Base-by-base conservation (phyloP, 106 monocot species). In the Cymbidium sinense region DNA sequence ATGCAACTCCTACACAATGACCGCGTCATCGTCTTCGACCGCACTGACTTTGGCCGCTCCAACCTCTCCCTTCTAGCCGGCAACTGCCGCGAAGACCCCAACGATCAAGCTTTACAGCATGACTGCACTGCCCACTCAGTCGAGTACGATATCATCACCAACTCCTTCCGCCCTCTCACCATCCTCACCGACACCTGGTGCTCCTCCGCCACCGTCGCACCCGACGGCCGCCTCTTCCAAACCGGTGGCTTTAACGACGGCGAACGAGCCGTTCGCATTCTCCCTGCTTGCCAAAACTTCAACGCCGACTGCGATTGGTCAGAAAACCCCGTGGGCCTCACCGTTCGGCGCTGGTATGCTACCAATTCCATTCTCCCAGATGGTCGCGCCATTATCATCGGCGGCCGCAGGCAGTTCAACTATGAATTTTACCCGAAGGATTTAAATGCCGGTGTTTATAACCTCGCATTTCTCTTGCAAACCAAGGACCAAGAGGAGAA, bases 291-390 rank as follows among this genome's bases (percentile, higher is more conserved):
- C 74, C 21, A 19, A 19, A 70, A 52, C 15, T 13, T 1, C 13
- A 47, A 15, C 29, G 12, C 19, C 36, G 15, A n/a, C 65, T 87
- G 85, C 52, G 87, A 87, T 73, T 92, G 92, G 92, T 21, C 18
- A 0, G 92, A 92, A 74, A 31, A 19, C 69, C 76, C 70, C 11
- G 1, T 43, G 6, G 77, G 36, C 19, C 92, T 92, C 44, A 34
- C 78, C 0, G 74, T 78, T 29, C 84, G 81, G 20, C 82, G 92
- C 25, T 92, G 92, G 92, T 92, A 92, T 47, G 86, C 92, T 33
- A 83, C 89, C 77, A 85, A 89, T 71, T 85, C 89, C 20, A 85
- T 92, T 50, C 83, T 92, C 33, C 89, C 88, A 20, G 82, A 92
- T 23, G 88, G 89, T 31, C 41, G 82, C 0, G 52, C 81, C 29